A percentile compares a stretch with the other conserved stretches of the same genome.
Evolutionary conservation across 495 filamentous ascomycete genomes (phyloP).

Genomic region (Xylaria sp.): DNA sequence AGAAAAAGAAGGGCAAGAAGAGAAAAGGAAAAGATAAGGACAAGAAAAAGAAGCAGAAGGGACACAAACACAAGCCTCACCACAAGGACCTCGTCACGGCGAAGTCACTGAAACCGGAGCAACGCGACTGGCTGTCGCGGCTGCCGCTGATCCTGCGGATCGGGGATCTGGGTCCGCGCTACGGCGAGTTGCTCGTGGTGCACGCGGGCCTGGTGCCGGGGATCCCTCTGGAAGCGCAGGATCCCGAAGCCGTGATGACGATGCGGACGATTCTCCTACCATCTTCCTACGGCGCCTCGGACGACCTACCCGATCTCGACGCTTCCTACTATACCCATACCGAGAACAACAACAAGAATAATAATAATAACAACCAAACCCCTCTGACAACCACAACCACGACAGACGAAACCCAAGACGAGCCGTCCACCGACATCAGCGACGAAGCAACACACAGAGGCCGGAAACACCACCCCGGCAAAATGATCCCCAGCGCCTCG

Average conservation of each 20-base stretch:
- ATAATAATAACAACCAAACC: too few species aligned
- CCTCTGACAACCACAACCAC: neutral
- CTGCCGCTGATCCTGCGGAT: constrained; percentile 80
- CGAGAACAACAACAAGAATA: neutral
- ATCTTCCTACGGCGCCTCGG: neutral
- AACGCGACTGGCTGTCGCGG: constrained; percentile 71
- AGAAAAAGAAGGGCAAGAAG: constrained; percentile 27
- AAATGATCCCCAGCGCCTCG: constrained; percentile 57
- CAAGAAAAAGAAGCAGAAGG: constrained; percentile 14
- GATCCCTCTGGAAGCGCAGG: constrained; percentile 72
- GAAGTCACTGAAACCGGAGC: constrained; percentile 49
- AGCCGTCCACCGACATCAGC: too few species aligned
- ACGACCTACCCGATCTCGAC: neutral
- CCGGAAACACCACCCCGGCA: constrained; percentile 12
- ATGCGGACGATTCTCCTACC: constrained; percentile 75
- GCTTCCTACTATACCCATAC: too few species aligned
- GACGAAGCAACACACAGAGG: neutral
- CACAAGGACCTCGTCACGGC: constrained; percentile 43
- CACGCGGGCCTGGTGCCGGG: constrained; percentile 86
- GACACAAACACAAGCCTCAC: constrained; percentile 35
- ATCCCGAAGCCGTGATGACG: constrained; percentile 85
- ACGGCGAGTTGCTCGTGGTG: constrained; percentile 70
- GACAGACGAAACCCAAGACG: neutral
- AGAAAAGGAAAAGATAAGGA: constrained; percentile 27
- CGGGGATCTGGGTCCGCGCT: constrained; percentile 60